Base-by-base conservation (phyloP, 768 basidiomycete species). In the Termitomyces sp. region DNA sequence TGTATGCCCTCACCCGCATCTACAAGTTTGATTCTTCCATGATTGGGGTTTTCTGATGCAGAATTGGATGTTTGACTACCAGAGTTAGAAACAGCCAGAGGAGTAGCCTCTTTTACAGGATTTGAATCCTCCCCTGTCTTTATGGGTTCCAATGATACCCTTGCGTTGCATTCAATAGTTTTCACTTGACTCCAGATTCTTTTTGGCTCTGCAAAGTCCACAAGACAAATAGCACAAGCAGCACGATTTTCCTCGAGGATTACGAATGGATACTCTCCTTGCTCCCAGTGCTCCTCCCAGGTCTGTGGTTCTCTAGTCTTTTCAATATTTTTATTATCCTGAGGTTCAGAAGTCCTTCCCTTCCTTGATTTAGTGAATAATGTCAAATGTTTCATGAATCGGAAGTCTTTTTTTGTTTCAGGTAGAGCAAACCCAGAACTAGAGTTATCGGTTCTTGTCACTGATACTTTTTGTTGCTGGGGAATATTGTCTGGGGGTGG, bases 201-300 rank as follows among this genome's bases (percentile, higher is more conserved):
- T 68, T 75, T 71, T 16, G 91, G 91, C 69, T 87, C 88, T 62
- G 88, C 88, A 61, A 92, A 94, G 69, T 93, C 91, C 80, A 88
- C 79, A 62, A 93, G 73, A 68, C 92, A 93, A 54, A 92, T 90
- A 26, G 89, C 88, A 69, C 91, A 93, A 16, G 86, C 82, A 4
- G 92, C 92, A 53, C 91, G 85, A 66, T 93, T 91, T 24, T 83
- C 87, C 62, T 92, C 89, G 37, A 94, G 77, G 44, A 87, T 74
- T 36, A 94, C 88, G 69, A 93, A 92, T 1, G 92, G 91, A 69
- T 88, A 88, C 51, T 86, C 85, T 39, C 82, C 80, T 44, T 80
- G 77, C 64, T 90, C 90, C 87, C 89, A 94, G 51, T 83, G 77
- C 54, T 86, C 86, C 62, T 92, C 87, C 88, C 90, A 92, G 15